These are phyloP conservation scores for Penicillium longicatenatum DNA, from an alignment of 495 filamentous ascomycete genomes.

Conservation along the genomic window DNA sequence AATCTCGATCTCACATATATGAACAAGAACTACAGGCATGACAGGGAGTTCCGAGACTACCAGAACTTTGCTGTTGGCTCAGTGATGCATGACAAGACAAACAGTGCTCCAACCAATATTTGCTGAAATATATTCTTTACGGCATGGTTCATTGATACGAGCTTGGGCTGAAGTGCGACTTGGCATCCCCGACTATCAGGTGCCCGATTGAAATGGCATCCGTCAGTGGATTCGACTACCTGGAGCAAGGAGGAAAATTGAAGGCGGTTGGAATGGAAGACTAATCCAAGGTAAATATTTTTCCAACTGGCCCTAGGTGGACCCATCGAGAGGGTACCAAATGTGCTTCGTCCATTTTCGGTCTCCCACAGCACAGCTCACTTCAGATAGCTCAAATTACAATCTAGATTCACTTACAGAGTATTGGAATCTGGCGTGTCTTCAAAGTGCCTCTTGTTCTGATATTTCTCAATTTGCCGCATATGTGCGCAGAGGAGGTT, in stretches of 20 bases:
- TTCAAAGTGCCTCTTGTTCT: too few relatives aligned
- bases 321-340: not conserved
- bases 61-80: constrained; percentile 20
- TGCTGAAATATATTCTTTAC: constrained; percentile 18
- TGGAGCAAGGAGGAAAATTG: constrained; percentile 88
- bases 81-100: constrained; percentile 24
- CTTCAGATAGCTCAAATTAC: too few relatives aligned
- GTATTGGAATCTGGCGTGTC: too few relatives aligned
- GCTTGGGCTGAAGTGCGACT: constrained; percentile 18
- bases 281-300: not conserved
- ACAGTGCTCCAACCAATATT: constrained; percentile 18
- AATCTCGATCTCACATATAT: too few relatives aligned
- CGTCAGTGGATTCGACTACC: constrained; percentile 62
- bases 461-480: too few relatives aligned
- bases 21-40: constrained; percentile 23
- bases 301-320: not conserved
- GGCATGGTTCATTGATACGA: constrained; percentile 23
- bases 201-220: constrained; percentile 21
- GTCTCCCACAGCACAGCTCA: too few relatives aligned
- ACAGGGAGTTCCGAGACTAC: constrained; percentile 15
- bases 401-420: too few relatives aligned
- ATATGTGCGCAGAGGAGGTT: too few relatives aligned
- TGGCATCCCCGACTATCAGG: constrained; percentile 19
- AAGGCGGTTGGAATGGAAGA: constrained; percentile 61
- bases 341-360: too few relatives aligned